A percentile compares a stretch with the other conserved stretches of the same genome.
Conservation (phyloP, 768 basidiomycete genomes). For the Boletus sp. region DNA sequence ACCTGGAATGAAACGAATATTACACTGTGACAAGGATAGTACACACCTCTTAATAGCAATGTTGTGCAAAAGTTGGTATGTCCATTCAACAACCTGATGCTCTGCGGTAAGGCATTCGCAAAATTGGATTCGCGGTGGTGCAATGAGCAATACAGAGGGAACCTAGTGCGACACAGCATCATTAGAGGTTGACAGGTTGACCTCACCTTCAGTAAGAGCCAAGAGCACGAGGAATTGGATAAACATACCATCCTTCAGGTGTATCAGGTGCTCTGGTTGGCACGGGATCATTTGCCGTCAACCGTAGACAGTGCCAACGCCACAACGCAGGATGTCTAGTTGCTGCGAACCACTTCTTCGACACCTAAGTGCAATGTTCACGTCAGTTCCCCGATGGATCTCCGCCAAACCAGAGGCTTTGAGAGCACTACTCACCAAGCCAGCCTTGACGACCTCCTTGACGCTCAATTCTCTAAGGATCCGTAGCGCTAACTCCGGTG, state of each 20-base stretch:
- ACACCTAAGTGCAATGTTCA: slow-evolving; percentile 30
- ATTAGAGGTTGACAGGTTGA: neutral
- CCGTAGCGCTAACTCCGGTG: slow-evolving; percentile 60
- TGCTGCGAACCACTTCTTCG: slow-evolving; percentile 38
- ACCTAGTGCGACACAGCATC: slow-evolving; percentile 33
- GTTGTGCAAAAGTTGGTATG: slow-evolving; percentile 90
- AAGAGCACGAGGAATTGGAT: neutral
- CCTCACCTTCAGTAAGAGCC: neutral
- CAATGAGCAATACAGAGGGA: slow-evolving; percentile 71
- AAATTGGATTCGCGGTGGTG: slow-evolving; percentile 88
- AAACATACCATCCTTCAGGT: slow-evolving; percentile 69
- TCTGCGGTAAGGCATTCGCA: slow-evolving; percentile 68
- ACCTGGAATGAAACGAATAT: neutral
- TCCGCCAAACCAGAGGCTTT: neutral
- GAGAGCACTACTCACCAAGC: slow-evolving; percentile 26
- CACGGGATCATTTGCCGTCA: slow-evolving; percentile 69
- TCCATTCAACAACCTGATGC: slow-evolving; percentile 71
- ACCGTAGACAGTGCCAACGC: slow-evolving; percentile 69
- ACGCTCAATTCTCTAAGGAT: slow-evolving; percentile 60
- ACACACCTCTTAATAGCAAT: slow-evolving; percentile 55
- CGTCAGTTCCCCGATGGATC: neutral
- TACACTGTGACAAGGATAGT: neutral
- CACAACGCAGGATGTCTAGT: slow-evolving; percentile 67
- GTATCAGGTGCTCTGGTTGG: slow-evolving; percentile 58
- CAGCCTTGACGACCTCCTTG: slow-evolving; percentile 55